These are phyloP conservation scores for Otatea glauca DNA, from an alignment of 176 grass and related monocot species.

Conservation along the genomic window DNA sequence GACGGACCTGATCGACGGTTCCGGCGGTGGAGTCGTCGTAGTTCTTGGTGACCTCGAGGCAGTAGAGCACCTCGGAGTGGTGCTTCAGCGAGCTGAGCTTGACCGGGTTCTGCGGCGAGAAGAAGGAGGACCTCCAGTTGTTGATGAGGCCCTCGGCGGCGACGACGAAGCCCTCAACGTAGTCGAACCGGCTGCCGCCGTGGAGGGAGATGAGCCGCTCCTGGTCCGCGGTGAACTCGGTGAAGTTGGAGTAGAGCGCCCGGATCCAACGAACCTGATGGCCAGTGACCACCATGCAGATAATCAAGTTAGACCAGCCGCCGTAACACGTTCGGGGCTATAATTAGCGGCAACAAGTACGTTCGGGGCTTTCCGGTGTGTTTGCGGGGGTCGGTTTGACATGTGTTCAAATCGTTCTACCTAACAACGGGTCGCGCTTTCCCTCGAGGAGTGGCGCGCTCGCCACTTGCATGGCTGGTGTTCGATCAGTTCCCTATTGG, in stretches of 20 bases:
- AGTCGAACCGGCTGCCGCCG: constrained; percentile 68
- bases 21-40: constrained; percentile 69
- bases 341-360: constrained; percentile 28
- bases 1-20: constrained; percentile 68
- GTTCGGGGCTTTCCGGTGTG: neutral
- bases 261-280: constrained; percentile 84
- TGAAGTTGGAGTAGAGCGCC: constrained; percentile 90
- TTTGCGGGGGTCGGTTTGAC: neutral
- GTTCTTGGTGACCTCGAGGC: constrained; percentile 91
- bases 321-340: neutral
- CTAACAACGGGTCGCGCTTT: constrained; percentile 1
- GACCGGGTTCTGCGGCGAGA: constrained; percentile 91
- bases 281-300: neutral
- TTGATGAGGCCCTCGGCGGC: constrained; percentile 94
- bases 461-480: constrained; percentile 45
- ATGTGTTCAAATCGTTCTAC: neutral
- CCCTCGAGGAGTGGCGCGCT: neutral
- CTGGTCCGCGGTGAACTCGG: constrained; percentile 75
- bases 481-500: neutral
- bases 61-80: constrained; percentile 77
- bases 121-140: constrained; percentile 99
- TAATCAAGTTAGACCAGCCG: neutral
- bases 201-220: constrained; percentile 72
- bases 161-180: constrained; percentile 92
- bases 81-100: constrained; percentile 76